Evolutionary conservation across 768 basidiomycete species (phyloP).

Genomic region (Candolleomyces efflorescens): DNA sequence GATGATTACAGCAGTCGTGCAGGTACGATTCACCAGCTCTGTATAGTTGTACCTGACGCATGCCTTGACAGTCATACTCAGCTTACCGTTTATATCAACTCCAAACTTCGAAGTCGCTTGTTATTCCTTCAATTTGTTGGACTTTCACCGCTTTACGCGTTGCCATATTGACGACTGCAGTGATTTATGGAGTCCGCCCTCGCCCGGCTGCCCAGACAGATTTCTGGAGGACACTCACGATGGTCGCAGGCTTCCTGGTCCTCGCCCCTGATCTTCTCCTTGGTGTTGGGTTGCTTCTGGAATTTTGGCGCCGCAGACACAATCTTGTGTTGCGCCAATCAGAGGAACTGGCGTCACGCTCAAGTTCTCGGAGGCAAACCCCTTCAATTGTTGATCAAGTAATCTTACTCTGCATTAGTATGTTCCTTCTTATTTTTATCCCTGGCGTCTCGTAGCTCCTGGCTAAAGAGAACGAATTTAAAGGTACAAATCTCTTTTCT

Average conservation of each 20-base stretch:
- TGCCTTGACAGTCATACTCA: conserved; percentile 8
- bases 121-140: not conserved
- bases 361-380: not conserved
- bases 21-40: not conserved
- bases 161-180: not conserved
- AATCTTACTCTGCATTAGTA: conserved; percentile 5
- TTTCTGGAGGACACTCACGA: not conserved
- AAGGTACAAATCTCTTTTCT: not conserved
- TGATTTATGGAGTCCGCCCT: not conserved
- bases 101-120: not conserved
- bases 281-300: not conserved
- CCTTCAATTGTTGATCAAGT: not conserved
- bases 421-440: not conserved
- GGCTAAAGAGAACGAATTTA: not conserved
- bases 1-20: conserved; percentile 7
- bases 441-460: not conserved
- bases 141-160: not conserved
- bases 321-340: not conserved
- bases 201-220: not conserved
- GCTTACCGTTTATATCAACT: conserved; percentile 11
- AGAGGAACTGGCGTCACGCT: not conserved
- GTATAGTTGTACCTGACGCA: not conserved
- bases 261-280: not conserved
- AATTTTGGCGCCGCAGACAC: not conserved
- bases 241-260: not conserved